phyloP scores from a whole-genome alignment of 1,284 basidiomycete species.

The Fomitopsis betulina region DNA sequence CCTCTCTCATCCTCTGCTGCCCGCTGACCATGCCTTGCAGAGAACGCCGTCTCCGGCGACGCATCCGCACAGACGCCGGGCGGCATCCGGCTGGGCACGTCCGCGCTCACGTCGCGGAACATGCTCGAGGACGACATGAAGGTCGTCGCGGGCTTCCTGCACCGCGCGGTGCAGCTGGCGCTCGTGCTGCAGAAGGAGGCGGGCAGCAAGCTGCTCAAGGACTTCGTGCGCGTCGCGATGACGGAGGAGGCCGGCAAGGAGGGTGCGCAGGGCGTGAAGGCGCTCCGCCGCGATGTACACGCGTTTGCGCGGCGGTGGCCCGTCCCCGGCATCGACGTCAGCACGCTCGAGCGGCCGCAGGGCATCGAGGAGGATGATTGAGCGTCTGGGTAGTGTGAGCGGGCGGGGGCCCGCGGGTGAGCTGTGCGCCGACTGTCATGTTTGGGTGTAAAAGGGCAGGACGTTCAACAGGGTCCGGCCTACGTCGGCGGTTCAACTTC shows the following conservation, averaged over 20 bases:
- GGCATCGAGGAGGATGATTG: constrained; percentile 56
- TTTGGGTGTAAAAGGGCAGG: constrained; percentile 16
- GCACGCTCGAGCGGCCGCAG: constrained; percentile 55
- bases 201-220: constrained; percentile 92
- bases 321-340: constrained; percentile 84
- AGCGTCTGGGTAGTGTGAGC: background rate
- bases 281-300: constrained; percentile 72
- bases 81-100: constrained; percentile 95
- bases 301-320: constrained; percentile 87
- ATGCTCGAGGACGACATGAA: constrained; percentile 89
- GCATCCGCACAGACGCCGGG: constrained; percentile 94
- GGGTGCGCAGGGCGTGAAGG: constrained; percentile 67
- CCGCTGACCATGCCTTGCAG: constrained; percentile 34
- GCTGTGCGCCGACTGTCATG: background rate
- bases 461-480: constrained; percentile 25
- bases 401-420: background rate
- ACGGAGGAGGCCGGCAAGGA: constrained; percentile 66
- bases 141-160: constrained; percentile 87
- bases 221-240: constrained; percentile 87
- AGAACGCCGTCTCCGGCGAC: constrained; percentile 97
- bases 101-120: constrained; percentile 92
- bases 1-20: background rate
- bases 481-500: constrained; percentile 23
- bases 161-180: constrained; percentile 88
- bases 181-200: constrained; percentile 90